Conservation (phyloP, 2,329 filamentous ascomycete genomes). For the Ophiostoma ulmi region DNA sequence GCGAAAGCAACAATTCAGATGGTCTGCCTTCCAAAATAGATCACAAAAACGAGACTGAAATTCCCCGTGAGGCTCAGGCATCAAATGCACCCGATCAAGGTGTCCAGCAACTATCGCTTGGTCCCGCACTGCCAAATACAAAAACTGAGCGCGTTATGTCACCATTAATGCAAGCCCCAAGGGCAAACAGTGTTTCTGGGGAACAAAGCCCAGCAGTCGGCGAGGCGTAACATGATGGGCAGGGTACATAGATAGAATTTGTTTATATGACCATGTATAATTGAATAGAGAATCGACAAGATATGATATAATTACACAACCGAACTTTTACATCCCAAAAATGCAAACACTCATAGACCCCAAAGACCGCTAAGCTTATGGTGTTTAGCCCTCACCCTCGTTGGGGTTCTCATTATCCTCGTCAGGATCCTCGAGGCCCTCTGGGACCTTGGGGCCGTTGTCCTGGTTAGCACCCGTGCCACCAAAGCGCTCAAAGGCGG, state of each 20-base stretch:
- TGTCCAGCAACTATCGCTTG: background rate
- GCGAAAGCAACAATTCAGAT: background rate
- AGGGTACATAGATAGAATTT: background rate
- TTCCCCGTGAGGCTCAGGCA: background rate
- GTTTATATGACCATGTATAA: background rate
- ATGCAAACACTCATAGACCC: background rate
- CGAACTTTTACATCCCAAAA: background rate
- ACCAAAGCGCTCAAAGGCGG: constrained; percentile 47
- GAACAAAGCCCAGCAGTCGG: background rate
- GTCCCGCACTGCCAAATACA: background rate
- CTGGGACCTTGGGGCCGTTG: background rate
- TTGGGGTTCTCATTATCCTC: constrained; percentile 44
- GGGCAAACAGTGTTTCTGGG: background rate
- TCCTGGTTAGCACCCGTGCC: background rate
- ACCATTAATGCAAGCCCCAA: background rate
- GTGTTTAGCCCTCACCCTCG: constrained; percentile 27
- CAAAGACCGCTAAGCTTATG: background rate
- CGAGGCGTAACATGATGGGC: background rate
- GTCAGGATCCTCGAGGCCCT: constrained; percentile 43
- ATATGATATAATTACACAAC: background rate
- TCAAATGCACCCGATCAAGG: background rate
- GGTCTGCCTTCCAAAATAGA: background rate
- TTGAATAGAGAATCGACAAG: background rate
- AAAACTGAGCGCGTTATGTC: background rate
- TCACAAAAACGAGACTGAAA: background rate